phyloP scores from a whole-genome alignment of 2,329 filamentous ascomycete species.

The Penicillium polonicum region DNA sequence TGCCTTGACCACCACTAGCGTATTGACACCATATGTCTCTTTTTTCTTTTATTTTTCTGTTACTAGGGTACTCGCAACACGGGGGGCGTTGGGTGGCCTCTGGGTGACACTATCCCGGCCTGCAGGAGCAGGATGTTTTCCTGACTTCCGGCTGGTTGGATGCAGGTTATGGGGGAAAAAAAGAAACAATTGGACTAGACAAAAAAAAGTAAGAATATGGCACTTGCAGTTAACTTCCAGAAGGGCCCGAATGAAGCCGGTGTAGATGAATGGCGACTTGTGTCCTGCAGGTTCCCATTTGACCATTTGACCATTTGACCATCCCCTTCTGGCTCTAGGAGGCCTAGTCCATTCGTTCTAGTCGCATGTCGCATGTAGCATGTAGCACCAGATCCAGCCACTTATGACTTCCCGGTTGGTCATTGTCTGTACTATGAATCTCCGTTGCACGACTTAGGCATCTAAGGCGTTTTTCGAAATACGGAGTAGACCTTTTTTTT shows the following conservation, averaged over 20 bases:
- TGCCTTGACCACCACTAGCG: neutral
- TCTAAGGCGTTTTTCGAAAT: conserved; percentile 19
- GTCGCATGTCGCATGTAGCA: neutral
- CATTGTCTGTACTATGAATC: conserved; percentile 26
- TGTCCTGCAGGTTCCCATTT: conserved; percentile 29
- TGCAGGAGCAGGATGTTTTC: conserved; percentile 17
- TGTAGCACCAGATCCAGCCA: conserved; percentile 27
- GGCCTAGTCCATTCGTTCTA: conserved; percentile 4
- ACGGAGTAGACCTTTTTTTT: conserved; percentile 11
- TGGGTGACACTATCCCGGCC: conserved; percentile 20
- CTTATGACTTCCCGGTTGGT: conserved; percentile 27
- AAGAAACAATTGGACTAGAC: conserved; percentile 11
- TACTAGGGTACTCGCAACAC: conserved; percentile 7
- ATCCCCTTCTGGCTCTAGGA: neutral
- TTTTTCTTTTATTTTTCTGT: conserved; percentile 8
- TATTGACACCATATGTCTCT: neutral
- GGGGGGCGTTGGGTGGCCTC: conserved; percentile 13
- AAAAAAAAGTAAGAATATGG: conserved; percentile 3
- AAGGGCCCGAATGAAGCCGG: conserved; percentile 11
- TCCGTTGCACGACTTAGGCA: conserved; percentile 32
- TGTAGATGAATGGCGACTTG: neutral
- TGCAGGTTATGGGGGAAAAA: conserved; percentile 12
- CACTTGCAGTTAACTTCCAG: conserved; percentile 14
- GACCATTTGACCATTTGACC: conserved; percentile 4
- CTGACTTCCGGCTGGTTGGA: conserved; percentile 19